Conservation (phyloP, 2,329 filamentous ascomycete species). For the Xylariaceae sp. region DNA sequence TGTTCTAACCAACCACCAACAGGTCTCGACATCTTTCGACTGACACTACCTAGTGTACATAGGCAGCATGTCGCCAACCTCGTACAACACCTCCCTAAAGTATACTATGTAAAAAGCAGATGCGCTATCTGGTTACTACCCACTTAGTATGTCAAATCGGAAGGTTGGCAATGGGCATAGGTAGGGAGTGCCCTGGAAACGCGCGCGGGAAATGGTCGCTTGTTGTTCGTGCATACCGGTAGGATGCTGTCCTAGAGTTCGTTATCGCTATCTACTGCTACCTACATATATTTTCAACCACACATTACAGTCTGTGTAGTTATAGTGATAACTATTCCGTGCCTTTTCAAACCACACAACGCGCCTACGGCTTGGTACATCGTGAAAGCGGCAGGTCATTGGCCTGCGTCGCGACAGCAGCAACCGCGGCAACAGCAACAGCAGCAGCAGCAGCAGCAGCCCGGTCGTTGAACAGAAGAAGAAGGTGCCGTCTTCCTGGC, state of each 20-base stretch:
- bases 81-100: not conserved
- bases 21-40: not conserved
- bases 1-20: not conserved
- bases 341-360: not conserved
- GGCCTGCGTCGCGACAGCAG: not conserved
- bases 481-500: not conserved
- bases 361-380: slow-evolving; percentile 16
- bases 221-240: not conserved
- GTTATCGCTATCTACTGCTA: too few species aligned
- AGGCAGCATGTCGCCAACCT: not conserved
- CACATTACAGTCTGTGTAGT: too few species aligned
- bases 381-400: not conserved
- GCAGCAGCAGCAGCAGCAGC: not conserved
- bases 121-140: not conserved
- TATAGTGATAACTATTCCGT: too few species aligned
- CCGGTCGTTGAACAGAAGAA: not conserved
- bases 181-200: not conserved
- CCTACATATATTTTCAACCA: too few species aligned
- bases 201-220: not conserved
- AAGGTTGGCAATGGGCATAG: not conserved
- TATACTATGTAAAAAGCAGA: too few species aligned
- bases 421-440: too few species aligned
- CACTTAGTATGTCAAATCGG: too few species aligned
- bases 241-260: not conserved
- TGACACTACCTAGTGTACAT: too few species aligned